Percentiles rank a stretch among this genome's conserved stretches.
phyloP scores from a whole-genome alignment of 805 yeast genomes.

The Metschnikowia cubensis region DNA sequence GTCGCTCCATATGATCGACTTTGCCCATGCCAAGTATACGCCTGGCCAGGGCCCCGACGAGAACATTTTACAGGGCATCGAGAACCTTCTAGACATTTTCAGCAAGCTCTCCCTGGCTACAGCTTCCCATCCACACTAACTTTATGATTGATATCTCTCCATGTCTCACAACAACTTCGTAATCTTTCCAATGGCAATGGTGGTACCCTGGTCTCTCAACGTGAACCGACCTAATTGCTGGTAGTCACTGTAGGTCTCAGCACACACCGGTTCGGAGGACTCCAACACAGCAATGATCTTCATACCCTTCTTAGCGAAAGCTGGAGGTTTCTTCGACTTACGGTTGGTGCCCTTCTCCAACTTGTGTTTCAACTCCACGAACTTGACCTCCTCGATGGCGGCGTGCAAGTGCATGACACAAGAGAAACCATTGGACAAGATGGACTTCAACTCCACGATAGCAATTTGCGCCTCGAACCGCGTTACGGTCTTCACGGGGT shows the following conservation, averaged over 20 bases:
- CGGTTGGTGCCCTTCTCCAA: slow-evolving; percentile 96
- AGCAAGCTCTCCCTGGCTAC: slow-evolving; percentile 16
- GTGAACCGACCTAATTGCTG: slow-evolving; percentile 98
- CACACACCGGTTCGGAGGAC: slow-evolving; percentile 82
- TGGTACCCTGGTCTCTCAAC: slow-evolving; percentile 95
- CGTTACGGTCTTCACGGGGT: slow-evolving; percentile 89
- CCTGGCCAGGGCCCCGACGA: slow-evolving; percentile 70
- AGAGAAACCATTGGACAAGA: slow-evolving; percentile 90
- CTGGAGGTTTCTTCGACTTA: slow-evolving; percentile 94
- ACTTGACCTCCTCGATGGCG: slow-evolving; percentile 91
- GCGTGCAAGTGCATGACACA: slow-evolving; percentile 99
- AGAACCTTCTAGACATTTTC: slow-evolving; percentile 49
- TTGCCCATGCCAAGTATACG: slow-evolving; percentile 75
- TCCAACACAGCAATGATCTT: slow-evolving; percentile 91
- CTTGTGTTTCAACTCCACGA: slow-evolving; percentile 81
- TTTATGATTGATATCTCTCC: not conserved
- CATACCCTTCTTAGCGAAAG: slow-evolving; percentile 98
- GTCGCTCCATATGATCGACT: slow-evolving; percentile 70
- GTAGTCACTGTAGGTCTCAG: slow-evolving; percentile 86
- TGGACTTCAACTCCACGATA: slow-evolving; percentile 92
- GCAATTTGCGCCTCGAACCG: slow-evolving; percentile 95
- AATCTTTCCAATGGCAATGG: slow-evolving; percentile 98
- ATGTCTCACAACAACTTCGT: slow-evolving; percentile 60
- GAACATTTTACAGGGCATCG: slow-evolving; percentile 66
- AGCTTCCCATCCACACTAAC: not conserved